Conservation (phyloP, 257 asterid genomes). For the Gentiana straminea region DNA sequence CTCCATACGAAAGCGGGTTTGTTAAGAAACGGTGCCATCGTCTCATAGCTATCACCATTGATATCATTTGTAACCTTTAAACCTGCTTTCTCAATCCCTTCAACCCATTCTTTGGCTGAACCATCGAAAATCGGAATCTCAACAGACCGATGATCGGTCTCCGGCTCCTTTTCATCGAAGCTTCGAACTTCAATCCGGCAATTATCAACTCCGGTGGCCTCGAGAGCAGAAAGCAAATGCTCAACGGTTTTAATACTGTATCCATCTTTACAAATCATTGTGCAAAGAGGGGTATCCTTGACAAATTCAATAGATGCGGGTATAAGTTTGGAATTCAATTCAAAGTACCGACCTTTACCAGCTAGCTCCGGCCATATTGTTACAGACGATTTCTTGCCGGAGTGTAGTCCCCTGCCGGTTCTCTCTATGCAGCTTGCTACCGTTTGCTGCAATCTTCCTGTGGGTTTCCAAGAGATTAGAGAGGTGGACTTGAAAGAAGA, state of each 20-base stretch:
- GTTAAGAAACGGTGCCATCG: slow-evolving; percentile 62
- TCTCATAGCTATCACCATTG: slow-evolving; percentile 44
- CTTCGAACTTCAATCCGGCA: slow-evolving; percentile 63
- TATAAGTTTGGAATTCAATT: slow-evolving; percentile 41
- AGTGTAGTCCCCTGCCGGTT: slow-evolving; percentile 77
- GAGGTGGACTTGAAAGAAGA: slow-evolving; percentile 33
- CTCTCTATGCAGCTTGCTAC: slow-evolving; percentile 44
- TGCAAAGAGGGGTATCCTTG: slow-evolving; percentile 63
- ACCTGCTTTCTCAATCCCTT: slow-evolving; percentile 67
- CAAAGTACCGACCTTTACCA: slow-evolving; percentile 59
- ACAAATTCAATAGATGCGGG: slow-evolving; percentile 50
- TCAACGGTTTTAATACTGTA: slow-evolving; percentile 60
- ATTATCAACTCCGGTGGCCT: slow-evolving; percentile 77
- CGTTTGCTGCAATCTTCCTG: slow-evolving; percentile 79
- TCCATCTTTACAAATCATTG: slow-evolving; percentile 59
- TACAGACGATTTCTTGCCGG: slow-evolving; percentile 60
- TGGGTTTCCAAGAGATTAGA: slow-evolving; percentile 60
- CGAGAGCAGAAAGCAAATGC: slow-evolving; percentile 92
- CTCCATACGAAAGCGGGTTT: slow-evolving; percentile 54
- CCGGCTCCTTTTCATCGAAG: slow-evolving; percentile 3
- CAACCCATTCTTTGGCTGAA: slow-evolving; percentile 89
- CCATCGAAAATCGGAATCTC: slow-evolving; percentile 99
- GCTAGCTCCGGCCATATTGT: slow-evolving; percentile 56
- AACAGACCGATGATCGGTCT: slow-evolving; percentile 26
- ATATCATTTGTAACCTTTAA: slow-evolving; percentile 49